phyloP scores from a whole-genome alignment of 768 basidiomycete species.

The Lactarius indigo region DNA sequence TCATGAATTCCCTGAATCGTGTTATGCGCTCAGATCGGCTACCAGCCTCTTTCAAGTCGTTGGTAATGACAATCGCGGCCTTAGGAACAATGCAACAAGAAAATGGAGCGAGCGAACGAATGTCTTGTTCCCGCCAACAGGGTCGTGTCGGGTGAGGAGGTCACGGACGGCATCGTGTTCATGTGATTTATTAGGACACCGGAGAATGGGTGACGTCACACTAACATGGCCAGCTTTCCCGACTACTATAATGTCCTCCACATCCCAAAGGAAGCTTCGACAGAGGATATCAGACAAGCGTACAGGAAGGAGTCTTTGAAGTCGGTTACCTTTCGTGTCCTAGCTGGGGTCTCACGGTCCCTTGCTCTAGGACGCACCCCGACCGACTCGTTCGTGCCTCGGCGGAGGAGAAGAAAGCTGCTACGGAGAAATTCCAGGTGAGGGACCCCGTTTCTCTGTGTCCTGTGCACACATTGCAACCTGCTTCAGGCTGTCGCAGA shows the following conservation, averaged over 20 bases:
- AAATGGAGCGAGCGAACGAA: no score
- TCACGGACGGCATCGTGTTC: no score
- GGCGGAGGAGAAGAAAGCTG: slow-evolving; percentile 60
- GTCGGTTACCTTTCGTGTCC: slow-evolving; percentile 35
- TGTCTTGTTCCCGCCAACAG: no score
- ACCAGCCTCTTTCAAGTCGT: background rate
- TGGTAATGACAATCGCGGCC: background rate
- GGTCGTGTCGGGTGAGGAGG: no score
- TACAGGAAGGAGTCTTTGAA: slow-evolving; percentile 79
- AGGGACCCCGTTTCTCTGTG: slow-evolving; percentile 7
- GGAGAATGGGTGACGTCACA: background rate
- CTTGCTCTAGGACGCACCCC: slow-evolving; percentile 70
- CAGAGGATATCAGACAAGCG: slow-evolving; percentile 70
- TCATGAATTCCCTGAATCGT: background rate
- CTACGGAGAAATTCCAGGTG: slow-evolving; percentile 87
- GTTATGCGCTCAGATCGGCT: background rate
- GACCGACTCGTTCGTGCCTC: slow-evolving; percentile 74
- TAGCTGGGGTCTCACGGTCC: slow-evolving; percentile 17
- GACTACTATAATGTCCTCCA: slow-evolving; percentile 72
- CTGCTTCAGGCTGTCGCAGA: slow-evolving; percentile 73
- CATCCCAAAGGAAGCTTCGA: slow-evolving; percentile 52
- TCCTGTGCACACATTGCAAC: background rate
- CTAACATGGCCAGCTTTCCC: slow-evolving; percentile 67
- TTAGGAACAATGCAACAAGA: no score
- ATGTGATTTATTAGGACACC: background rate